These are phyloP conservation scores for Hirsutella rhossiliensis DNA, from an alignment of 2,329 filamentous ascomycete genomes.

Conservation along the genomic window DNA sequence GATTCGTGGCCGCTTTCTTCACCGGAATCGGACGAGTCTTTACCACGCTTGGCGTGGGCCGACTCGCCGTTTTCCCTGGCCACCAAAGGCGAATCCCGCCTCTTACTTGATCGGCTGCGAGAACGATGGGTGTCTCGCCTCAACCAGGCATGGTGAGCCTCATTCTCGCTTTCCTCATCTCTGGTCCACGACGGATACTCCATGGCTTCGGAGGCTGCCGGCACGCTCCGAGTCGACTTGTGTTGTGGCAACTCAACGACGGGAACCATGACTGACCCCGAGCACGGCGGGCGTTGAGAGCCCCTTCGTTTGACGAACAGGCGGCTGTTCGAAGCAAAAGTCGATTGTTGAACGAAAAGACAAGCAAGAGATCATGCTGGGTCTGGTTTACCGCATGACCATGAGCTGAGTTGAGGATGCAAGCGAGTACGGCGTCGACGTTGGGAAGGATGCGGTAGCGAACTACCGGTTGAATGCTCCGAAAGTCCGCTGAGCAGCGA, in stretches of 20 bases:
- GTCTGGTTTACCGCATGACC: background rate
- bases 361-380: too few species aligned
- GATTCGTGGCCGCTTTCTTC: too few species aligned
- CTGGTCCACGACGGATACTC: conserved; percentile 14
- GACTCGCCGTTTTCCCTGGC: background rate
- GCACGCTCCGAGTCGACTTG: conserved; percentile 3
- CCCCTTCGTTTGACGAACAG: background rate
- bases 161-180: conserved; percentile 10
- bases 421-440: background rate
- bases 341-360: background rate
- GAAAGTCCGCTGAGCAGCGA: background rate
- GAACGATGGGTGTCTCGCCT: background rate
- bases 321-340: background rate
- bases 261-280: conserved; percentile 1
- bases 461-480: background rate
- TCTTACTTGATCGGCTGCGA: background rate
- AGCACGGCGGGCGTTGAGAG: too few species aligned
- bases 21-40: too few species aligned
- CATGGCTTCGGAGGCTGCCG: background rate
- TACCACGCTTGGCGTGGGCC: background rate
- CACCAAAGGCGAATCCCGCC: background rate
- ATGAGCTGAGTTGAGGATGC: conserved; percentile 1
- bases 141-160: background rate
- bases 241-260: background rate
- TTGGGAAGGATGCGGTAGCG: background rate